Percentiles rank a stretch among this genome's conserved stretches.
These are phyloP conservation scores for Pestalotiopsis sp. DNA, from an alignment of 2,329 filamentous ascomycete genomes.

Conservation along the genomic window DNA sequence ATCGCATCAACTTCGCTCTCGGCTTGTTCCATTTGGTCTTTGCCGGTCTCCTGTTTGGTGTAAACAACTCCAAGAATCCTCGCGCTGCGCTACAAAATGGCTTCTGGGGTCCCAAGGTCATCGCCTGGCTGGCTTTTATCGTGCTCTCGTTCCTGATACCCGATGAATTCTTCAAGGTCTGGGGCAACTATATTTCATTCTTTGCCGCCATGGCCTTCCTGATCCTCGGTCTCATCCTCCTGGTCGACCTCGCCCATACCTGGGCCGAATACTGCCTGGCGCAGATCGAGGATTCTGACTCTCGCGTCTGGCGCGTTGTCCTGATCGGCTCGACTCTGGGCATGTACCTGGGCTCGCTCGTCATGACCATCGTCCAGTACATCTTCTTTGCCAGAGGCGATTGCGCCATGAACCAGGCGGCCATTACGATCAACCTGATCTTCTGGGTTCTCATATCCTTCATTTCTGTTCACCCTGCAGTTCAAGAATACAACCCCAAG, in stretches of 20 bases:
- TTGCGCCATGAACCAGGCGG: slow-evolving; percentile 95
- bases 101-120: slow-evolving; percentile 97
- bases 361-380: slow-evolving; percentile 97
- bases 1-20: slow-evolving; percentile 96
- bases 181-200: slow-evolving; percentile 92
- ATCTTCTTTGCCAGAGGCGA: slow-evolving; percentile 84
- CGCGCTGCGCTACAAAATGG: slow-evolving; percentile 92
- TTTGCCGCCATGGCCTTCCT: slow-evolving; percentile 90
- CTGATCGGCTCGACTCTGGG: slow-evolving; percentile 89
- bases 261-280: slow-evolving; percentile 97
- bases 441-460: slow-evolving; percentile 79
- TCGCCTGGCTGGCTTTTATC: slow-evolving; percentile 84
- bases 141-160: slow-evolving; percentile 95
- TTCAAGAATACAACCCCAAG: slow-evolving; percentile 91
- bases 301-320: slow-evolving; percentile 79
- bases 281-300: slow-evolving; percentile 90
- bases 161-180: slow-evolving; percentile 91
- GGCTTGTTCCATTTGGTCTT: slow-evolving; percentile 91
- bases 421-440: slow-evolving; percentile 91
- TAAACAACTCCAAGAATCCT: slow-evolving; percentile 83
- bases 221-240: slow-evolving; percentile 84
- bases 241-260: slow-evolving; percentile 93
- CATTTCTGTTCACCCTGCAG: slow-evolving; percentile 84
- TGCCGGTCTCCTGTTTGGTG: slow-evolving; percentile 81
- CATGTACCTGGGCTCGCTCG: slow-evolving; percentile 90